Evolutionary conservation across 805 yeast species (phyloP), one percentile per base, ranked within the genome.

Genomic region (Metschnikowia gelsemii): DNA sequence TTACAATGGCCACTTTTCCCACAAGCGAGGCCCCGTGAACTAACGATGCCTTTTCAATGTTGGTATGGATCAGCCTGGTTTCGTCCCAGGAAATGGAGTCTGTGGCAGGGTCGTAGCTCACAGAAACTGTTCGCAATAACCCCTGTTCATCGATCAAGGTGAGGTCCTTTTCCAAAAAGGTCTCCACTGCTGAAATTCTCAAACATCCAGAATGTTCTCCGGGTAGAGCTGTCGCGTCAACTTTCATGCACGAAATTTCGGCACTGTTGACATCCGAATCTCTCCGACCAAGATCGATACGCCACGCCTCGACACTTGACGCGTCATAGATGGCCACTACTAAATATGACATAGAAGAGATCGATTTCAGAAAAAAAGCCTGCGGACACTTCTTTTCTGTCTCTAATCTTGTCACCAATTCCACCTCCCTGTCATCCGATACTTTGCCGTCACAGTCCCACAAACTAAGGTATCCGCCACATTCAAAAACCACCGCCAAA

Each of bases 1-100:
- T 82, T n/a, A 84, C 82, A 24, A 88, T 71, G 2, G 95, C 96
- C 32, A 88, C 63, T 51, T 86, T 87, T 37, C 80, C 78, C 8
- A 83, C 76, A 2, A 61, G 49, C 0, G 93, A 80, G 0, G 96
- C 85, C 0, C 90, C 95, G 37, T 82, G 78, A 2, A 87, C 72
- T 35, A 70, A 69, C 11, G 75, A 59, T 2, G 84, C 76, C 22
- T 74, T 62, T 4, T 47, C 38, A 3, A 84, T 70, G 19, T 80
- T 82, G 0, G 96, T 83, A 32, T 70, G 66, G 20, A 87, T 62
- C 2, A 61, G 57, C 22, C 69, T 68, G 2, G 74, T 70, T 36
- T 74, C 66, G 3, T 62, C 60, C 93, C 95, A 87, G 6, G 38
- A 38, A 1, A 84, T 57, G n/a, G 32, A 44, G 23, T 56, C 35